A percentile compares a stretch with the other conserved stretches of the same genome.
Evolutionary conservation across 495 filamentous ascomycete genomes (phyloP).

Genomic region (Aspergillus panamensis): DNA sequence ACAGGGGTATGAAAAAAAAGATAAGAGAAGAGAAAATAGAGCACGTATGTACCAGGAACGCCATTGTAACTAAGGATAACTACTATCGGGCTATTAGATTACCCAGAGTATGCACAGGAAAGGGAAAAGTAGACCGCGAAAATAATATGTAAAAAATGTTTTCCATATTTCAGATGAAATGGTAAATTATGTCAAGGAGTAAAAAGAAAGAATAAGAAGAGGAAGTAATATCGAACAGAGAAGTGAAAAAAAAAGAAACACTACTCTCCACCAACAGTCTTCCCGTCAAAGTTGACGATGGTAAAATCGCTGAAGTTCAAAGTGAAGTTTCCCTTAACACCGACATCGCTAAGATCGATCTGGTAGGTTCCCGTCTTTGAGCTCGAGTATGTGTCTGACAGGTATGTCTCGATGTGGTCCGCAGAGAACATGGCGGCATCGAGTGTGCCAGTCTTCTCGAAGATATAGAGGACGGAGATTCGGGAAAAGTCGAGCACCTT

Average conservation of each 20-base stretch:
- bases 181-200: not conserved
- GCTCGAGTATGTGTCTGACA: conserved; percentile 27
- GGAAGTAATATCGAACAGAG: not conserved
- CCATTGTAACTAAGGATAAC: not conserved
- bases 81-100: not conserved
- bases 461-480: conserved; percentile 48
- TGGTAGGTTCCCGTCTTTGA: conserved; percentile 12
- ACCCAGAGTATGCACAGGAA: not conserved
- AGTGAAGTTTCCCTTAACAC: conserved; percentile 31
- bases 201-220: not conserved
- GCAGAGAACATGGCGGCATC: conserved; percentile 33
- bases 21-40: not conserved
- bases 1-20: not conserved
- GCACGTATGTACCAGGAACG: not conserved
- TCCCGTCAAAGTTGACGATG: conserved; percentile 42
- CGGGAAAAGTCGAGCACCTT: conserved; percentile 46
- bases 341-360: conserved; percentile 20
- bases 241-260: not conserved
- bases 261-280: conserved; percentile 33
- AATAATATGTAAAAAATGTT: not conserved
- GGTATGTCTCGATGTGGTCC: conserved; percentile 35
- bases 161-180: not conserved
- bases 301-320: conserved; percentile 44
- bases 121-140: not conserved
- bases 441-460: conserved; percentile 45